Evolutionary conservation across 1,139 yeast genomes (phyloP), one percentile per base, ranked within the genome.

Genomic region (Pichia sp.): DNA sequence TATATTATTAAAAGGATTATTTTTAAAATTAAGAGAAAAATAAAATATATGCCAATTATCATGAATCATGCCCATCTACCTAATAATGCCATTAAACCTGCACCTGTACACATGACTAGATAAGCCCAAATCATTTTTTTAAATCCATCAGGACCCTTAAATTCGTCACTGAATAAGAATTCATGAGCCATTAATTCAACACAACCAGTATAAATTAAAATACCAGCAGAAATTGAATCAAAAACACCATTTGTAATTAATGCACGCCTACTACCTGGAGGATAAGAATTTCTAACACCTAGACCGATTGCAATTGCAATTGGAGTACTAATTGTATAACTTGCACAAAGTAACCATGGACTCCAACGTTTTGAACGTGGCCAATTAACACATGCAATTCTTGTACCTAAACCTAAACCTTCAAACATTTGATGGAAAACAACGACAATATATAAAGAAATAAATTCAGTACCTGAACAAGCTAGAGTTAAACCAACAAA

Each of bases 391-490:
- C 76, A 71, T 1, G 96, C 87, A 46, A 89, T 73, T 62, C 96
- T 76, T 10, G 95, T 76, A 42, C 97, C 96, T 55, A 89, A 72
- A 56, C 96, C 97, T 46, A 89, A 70, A 45, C 97, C 97, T 70
- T 89, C 97, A 63, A 89, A 89, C 72, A 84, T 74, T 66, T 89
- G 96, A 66, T 89, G 97, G 74, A 89, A 87, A 2, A 84, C 81
- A 43, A 89, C 63, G n/a, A 87, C 97, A 55, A 83, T 74, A 64
- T 85, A 89, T 43, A 89, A 69, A 1, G 92, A 77, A 40, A 69
- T 73, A 62, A 86, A 87, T 61, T 87, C 95, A 20, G 72, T 76
- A 49, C 86, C 86, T 5, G 77, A 64, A 35, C 74, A 74, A 3
- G 79, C 73, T 43, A 76, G 63, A 3, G 79, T 63, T 48, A 76